Base-by-base conservation (phyloP, 2,329 filamentous ascomycete genomes). In the Parasarocladium wereldwijsianum region DNA sequence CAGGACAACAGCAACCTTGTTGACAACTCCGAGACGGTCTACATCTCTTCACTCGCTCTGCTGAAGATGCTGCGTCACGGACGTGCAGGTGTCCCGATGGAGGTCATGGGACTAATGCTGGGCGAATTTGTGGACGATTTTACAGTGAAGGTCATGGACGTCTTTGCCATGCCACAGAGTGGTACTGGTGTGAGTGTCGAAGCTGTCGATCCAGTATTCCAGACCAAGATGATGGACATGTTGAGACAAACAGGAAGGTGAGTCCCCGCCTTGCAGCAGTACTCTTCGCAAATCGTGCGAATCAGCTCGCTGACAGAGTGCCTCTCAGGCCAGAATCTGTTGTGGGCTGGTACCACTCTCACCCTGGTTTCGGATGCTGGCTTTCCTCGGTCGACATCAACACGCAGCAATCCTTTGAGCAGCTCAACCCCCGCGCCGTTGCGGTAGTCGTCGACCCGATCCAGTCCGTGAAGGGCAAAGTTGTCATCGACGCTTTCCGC, bases 191-290 rank as follows among this genome's bases (percentile, higher is more conserved):
- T 98, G 43, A 93, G 84, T 57, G 90, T 98, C 46, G 90, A 98
- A 59, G 92, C 90, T 30, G 90, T 98, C 39, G 90, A 98, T 52
- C 85, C 86, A 8, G 90, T 98, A 19, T 98, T 98, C 57, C 90
- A 98, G 63, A 94, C 85, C 48, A 98, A 94, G 69, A 98, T 98
- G 90, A 98, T 98, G 90, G 90, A 98, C 54, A 96, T 98, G 90
- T 65, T 98, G 52, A 71, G 82, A 49, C 90, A 98, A 66, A 98
- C 90, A 34, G 90, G 90, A 60, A 72, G 90, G 84, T 92, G 64
- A 45, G 70, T 39, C 25, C 29, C 17, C 13, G 13, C 17, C 11
- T 17, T 8, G n/a, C 15, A 6, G 13, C 15, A n/a, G 8, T 8
- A 21, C 20, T n/a, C 20, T 21, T 21, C 8, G 27, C 17, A 8